A percentile compares a stretch with the other conserved stretches of the same genome.
These are phyloP conservation scores for Neocallimastix lanati DNA, from an alignment of 192 early-diverging fungal genomes.

Conservation along the genomic window DNA sequence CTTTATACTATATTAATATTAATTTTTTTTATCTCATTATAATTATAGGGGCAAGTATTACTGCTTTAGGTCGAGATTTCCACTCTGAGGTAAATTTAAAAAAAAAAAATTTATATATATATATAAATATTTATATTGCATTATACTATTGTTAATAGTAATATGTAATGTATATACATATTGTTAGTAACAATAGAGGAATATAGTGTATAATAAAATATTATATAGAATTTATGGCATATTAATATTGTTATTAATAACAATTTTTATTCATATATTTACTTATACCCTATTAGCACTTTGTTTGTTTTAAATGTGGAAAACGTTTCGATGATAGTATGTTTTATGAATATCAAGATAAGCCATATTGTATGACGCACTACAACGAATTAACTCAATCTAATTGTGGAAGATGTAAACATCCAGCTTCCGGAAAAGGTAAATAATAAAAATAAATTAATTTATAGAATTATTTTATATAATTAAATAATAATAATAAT, in stretches of 20 bases:
- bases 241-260: too few species aligned
- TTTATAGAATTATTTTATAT: background rate
- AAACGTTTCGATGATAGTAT: conserved; percentile 13
- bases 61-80: conserved; percentile 18
- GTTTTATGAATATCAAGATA: conserved; percentile 19
- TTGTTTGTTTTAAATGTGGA: conserved; percentile 28
- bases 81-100: conserved; percentile 18
- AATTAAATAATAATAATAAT: background rate
- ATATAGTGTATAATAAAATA: too few species aligned
- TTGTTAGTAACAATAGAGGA: too few species aligned
- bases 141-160: background rate
- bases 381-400: conserved; percentile 21
- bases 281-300: conserved; percentile 9
- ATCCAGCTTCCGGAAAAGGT: conserved; percentile 17
- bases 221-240: too few species aligned
- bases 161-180: too few species aligned
- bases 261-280: too few species aligned
- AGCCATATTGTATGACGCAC: conserved; percentile 22
- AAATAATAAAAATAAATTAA: background rate
- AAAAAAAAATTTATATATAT: background rate
- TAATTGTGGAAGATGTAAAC: conserved; percentile 18
- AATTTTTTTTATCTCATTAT: background rate
- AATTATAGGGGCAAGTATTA: conserved; percentile 3
- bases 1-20: too few species aligned
- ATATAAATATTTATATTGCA: too few species aligned